Evolutionary conservation across 2,329 filamentous ascomycete genomes (phyloP).

Genomic region (Penicillium sp.): DNA sequence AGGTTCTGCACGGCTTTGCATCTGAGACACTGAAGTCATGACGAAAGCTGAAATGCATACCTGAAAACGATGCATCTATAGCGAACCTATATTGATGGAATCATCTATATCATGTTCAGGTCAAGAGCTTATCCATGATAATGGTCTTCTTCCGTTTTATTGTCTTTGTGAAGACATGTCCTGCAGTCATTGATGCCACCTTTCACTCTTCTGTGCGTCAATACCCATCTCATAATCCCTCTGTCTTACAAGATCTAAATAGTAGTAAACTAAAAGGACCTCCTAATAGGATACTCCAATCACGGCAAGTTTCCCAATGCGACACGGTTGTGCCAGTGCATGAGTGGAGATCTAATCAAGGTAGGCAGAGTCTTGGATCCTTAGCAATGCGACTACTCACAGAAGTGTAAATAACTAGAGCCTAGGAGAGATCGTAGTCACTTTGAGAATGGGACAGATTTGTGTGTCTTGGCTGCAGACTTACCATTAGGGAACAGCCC

Average conservation of each 20-base stretch:
- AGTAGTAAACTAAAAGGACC: not conserved
- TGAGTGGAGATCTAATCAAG: conserved; percentile 6
- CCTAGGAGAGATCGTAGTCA: not conserved
- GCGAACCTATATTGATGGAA: not conserved
- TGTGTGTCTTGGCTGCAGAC: not conserved
- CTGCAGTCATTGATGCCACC: not conserved
- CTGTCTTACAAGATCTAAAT: not conserved
- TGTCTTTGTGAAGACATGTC: not conserved
- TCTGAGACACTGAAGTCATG: not conserved
- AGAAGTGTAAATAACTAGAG: not conserved
- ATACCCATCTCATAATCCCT: not conserved
- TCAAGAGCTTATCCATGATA: not conserved
- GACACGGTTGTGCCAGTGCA: conserved; percentile 15
- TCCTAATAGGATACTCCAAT: no score
- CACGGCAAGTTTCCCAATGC: conserved; percentile 6
- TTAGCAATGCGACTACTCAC: not conserved
- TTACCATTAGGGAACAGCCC: not conserved
- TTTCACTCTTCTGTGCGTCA: not conserved
- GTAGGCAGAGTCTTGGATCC: not conserved
- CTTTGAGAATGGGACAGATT: not conserved
- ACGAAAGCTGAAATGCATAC: not conserved
- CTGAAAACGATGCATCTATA: not conserved
- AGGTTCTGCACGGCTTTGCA: not conserved
- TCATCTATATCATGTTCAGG: not conserved
- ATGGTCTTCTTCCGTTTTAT: not conserved